Conservation (phyloP, 2,329 filamentous ascomycete species). For the Xylaria sp. region DNA sequence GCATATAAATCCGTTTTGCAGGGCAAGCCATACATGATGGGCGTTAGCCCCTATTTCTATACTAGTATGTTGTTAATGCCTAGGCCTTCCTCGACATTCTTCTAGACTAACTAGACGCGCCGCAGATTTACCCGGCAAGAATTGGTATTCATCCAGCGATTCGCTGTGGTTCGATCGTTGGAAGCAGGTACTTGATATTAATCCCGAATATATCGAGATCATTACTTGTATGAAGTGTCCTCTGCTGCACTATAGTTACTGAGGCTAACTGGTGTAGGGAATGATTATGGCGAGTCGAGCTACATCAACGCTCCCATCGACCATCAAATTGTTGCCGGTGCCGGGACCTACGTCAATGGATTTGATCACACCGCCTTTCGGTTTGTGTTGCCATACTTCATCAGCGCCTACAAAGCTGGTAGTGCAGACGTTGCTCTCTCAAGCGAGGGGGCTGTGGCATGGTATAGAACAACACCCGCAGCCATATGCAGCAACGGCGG, state of each 20-base stretch:
- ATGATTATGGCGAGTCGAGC: constrained; percentile 69
- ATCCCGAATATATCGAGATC: constrained; percentile 64
- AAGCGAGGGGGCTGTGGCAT: constrained; percentile 44
- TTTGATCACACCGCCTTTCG: constrained; percentile 62
- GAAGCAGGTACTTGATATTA: constrained; percentile 60
- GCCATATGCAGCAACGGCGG: constrained; percentile 52
- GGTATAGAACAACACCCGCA: constrained; percentile 46
- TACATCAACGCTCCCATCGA: constrained; percentile 62
- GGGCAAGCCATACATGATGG: constrained; percentile 62
- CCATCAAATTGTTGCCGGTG: constrained; percentile 57
- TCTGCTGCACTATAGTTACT: background rate
- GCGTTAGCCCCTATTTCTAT: constrained; percentile 55
- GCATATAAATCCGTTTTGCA: constrained; percentile 52
- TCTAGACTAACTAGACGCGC: constrained; percentile 12
- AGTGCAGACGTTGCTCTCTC: constrained; percentile 46
- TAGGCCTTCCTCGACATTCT: background rate
- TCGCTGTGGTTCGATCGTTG: constrained; percentile 66
- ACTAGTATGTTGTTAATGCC: constrained; percentile 44
- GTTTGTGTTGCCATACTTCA: constrained; percentile 59
- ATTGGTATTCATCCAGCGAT: constrained; percentile 65
- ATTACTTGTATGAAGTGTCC: constrained; percentile 58
- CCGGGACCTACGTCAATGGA: constrained; percentile 58
- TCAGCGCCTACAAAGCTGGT: constrained; percentile 60
- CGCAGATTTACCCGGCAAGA: constrained; percentile 59
- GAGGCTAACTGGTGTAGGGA: constrained; percentile 52